phyloP scores from a whole-genome alignment of 352 stramenopile species.

The Phytophthora pistaciae region DNA sequence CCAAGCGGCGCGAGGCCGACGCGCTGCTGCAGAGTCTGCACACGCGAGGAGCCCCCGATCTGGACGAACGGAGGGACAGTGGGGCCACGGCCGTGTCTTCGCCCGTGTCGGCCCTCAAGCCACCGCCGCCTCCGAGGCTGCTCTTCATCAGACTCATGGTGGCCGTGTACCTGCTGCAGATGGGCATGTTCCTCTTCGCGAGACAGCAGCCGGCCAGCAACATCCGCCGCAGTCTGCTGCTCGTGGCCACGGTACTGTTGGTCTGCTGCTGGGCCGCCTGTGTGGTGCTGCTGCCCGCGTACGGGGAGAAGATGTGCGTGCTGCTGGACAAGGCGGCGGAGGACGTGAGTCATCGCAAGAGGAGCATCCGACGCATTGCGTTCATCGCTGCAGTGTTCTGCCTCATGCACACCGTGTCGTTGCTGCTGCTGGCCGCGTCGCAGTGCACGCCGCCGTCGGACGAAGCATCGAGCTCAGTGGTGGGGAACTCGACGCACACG shows the following conservation, averaged over 20 bases:
- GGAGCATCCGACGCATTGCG: conserved; percentile 70
- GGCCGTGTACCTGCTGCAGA: conserved; percentile 57
- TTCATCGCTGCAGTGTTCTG: conserved; percentile 66
- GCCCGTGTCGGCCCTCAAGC: conserved; percentile 18
- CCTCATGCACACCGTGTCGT: conserved; percentile 55
- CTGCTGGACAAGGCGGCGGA: conserved; percentile 69
- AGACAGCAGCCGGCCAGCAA: conserved; percentile 32
- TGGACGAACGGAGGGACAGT: conserved; percentile 32
- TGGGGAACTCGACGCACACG: conserved; percentile 14
- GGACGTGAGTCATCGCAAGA: conserved; percentile 52
- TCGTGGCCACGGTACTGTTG: conserved; percentile 57
- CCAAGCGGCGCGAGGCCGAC: conserved; percentile 4
- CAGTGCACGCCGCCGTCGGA: conserved; percentile 40
- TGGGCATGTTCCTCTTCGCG: conserved; percentile 54
- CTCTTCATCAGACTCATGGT: conserved; percentile 68
- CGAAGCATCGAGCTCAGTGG: conserved; percentile 30
- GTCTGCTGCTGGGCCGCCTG: conserved; percentile 60
- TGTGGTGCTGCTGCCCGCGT: conserved; percentile 59
- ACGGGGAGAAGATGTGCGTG: conserved; percentile 61
- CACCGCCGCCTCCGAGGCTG: conserved; percentile 46
- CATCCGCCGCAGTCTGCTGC: conserved; percentile 51
- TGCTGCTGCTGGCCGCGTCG: conserved; percentile 56
- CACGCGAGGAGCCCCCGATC: conserved; percentile 25
- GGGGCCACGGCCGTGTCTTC: conserved; percentile 17
- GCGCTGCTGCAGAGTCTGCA: conserved; percentile 34